Percentiles rank a stretch among this genome's conserved stretches.
phyloP scores from a whole-genome alignment of 2,329 filamentous ascomycete genomes.

The Penicillium brasilianum region DNA sequence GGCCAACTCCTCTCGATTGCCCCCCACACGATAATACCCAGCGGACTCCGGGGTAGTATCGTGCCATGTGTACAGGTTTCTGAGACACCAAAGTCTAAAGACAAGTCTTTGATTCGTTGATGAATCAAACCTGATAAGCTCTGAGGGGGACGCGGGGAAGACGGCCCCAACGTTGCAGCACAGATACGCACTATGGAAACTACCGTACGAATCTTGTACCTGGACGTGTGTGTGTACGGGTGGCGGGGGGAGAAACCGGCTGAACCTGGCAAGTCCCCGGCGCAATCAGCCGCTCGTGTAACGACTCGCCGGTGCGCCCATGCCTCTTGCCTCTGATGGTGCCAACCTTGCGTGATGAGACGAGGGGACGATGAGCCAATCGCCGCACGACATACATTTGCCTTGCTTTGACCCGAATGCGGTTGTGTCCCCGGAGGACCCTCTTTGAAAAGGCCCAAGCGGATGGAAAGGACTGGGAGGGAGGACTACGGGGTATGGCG shows the following conservation, averaged over 20 bases:
- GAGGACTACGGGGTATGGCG: not conserved
- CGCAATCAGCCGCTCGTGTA: slow-evolving; percentile 3
- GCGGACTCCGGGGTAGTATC: slow-evolving; percentile 22
- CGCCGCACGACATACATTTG: not conserved
- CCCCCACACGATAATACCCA: slow-evolving; percentile 4
- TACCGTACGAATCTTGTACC: not conserved
- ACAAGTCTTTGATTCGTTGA: not conserved
- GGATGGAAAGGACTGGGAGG: not conserved
- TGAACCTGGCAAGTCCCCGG: not conserved
- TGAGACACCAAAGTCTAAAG: slow-evolving; percentile 20
- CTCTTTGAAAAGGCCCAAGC: not conserved
- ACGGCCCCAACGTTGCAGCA: slow-evolving; percentile 25
- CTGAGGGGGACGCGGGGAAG: slow-evolving; percentile 16
- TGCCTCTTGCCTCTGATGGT: not conserved
- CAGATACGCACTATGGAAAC: slow-evolving; percentile 1
- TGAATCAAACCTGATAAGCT: slow-evolving; percentile 5
- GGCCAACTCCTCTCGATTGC: not conserved
- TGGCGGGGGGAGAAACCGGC: not conserved
- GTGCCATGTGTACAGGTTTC: not conserved
- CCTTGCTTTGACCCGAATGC: not conserved
- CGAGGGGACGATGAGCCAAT: not conserved
- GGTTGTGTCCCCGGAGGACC: slow-evolving; percentile 1
- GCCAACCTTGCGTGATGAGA: not conserved
- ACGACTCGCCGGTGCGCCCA: not conserved
- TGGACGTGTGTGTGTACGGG: not conserved